Base-by-base conservation (phyloP, 495 filamentous ascomycete genomes). In the Ramalina intermedia region DNA sequence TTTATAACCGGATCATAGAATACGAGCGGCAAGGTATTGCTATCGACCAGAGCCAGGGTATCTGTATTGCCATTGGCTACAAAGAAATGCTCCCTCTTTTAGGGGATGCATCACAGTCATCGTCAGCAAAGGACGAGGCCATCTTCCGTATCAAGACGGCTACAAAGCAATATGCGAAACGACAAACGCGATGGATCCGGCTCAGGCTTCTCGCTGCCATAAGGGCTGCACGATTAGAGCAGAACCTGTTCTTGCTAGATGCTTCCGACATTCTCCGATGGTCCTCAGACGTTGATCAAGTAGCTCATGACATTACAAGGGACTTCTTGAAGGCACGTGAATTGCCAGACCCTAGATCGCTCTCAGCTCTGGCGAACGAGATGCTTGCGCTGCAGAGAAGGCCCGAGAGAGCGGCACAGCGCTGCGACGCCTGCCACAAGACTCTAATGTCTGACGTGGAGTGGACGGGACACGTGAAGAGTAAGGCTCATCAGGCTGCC, bases 11-110 rank as follows among this genome's bases (percentile, higher is more conserved):
- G 46, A 60, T 80, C 2, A 61, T 66, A 13, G 43, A 65, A 14
- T 66, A 73, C 38, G 54, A 71, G 14, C 58, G 65, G 0, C 56
- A 69, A 9, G 81, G 79, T 0, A 61, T 69, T 1, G 52, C 55
- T 5, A 65, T 91, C 18, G 85, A 96, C 54, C 68, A 73, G 43
- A 81, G 75, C 0, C 75, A 79, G 26, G 93, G 93, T 3, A 91
- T 96, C 13, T 96, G 88, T 87, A 80, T 91, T 44, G 90, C 88
- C 11, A 96, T 99, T 55, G 93, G 93, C 1, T 95, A 86, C 62
- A 94, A 91, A 58, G 87, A 99, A 61, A 78, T 95, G 61, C 70
- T 82, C 44, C 70, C 74, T 0, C 94, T 85, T 52, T 67, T 89
- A 18, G 50, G 67, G 3, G 75, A 54, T 63, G 37, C 67, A 78